Evolutionary conservation across 148 eudicot species (phyloP), one percentile per base, ranked within the genome.

Genomic region (Vaccinium darrowii): DNA sequence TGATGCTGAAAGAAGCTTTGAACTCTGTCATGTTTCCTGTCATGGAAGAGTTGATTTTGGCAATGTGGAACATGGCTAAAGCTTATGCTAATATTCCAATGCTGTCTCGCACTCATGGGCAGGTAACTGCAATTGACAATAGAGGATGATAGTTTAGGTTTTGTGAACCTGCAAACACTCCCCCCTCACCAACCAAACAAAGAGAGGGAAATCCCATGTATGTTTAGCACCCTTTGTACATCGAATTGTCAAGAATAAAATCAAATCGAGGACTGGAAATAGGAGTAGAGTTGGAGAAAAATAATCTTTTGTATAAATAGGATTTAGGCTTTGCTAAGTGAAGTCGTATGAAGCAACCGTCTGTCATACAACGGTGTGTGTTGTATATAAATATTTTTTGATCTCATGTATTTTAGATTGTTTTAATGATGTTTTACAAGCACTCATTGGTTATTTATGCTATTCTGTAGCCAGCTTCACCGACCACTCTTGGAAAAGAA

Each of bases 101-200:
- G 98, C 92, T 97, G 82, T 97, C 99, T 89, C 98, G 98, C 85
- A 97, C 99, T 81, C 99, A 97, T 89, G 99, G 99, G 76, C 99
- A 95, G 96, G 98, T 94, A 90, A 49, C 23, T 36, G 78, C 78
- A 75, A 19, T 47, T 77, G 30, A 23, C 52, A 2, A 7, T 14
- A 5, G 36, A 77, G 60, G 8, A 21, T 3, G 1, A 77, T 51
- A 12, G 14, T 8, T 76, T 51, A 49, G 25, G 14, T 11, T 77
- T 77, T 25, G 57, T 51, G 23, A 51, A 30, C 18, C 58, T 12
- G 7, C 30, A 25, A 36, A 7, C 21, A 57, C 81, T 19, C 23
- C 11, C 47, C 36, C 81, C 23, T 9, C 65, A 14, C 11, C 58
- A 27, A 27, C 23, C 23, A 30, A 21, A 27, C 13, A 10, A 51